These are phyloP conservation scores for Plasmodium ovale DNA, from an alignment of 169 alveolate genomes.

Conservation along the genomic window DNA sequence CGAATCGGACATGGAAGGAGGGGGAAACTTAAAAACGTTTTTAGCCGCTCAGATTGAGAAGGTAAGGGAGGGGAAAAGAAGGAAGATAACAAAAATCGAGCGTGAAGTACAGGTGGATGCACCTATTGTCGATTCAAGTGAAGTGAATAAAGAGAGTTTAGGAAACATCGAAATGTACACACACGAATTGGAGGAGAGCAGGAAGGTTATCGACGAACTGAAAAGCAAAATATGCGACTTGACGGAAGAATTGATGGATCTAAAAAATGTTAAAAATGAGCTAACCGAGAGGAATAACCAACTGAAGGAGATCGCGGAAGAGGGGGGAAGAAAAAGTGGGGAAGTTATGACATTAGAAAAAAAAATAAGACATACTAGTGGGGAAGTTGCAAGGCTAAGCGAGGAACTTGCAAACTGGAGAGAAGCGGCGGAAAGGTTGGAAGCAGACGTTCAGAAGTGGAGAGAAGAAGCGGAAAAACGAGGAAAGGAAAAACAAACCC, in stretches of 20 bases:
- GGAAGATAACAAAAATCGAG: slow-evolving; percentile 7
- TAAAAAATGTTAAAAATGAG: slow-evolving; percentile 53
- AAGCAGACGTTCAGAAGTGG: neutral
- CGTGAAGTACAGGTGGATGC: no score
- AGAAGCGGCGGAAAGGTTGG: neutral
- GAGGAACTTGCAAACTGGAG: slow-evolving; percentile 11
- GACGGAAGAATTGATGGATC: slow-evolving; percentile 32
- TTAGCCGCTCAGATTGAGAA: slow-evolving; percentile 13
- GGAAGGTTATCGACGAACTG: slow-evolving; percentile 21
- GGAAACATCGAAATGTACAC: neutral
- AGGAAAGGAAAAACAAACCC: neutral
- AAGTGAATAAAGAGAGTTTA: neutral
- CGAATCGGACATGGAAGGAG: slow-evolving; percentile 33
- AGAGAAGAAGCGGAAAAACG: slow-evolving; percentile 1
- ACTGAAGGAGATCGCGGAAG: slow-evolving; percentile 5
- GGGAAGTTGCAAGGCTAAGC: slow-evolving; percentile 4
- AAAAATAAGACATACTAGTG: neutral
- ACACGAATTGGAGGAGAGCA: slow-evolving; percentile 12
- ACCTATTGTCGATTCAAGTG: no score
- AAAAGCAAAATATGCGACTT: slow-evolving; percentile 27
- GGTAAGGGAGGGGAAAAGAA: slow-evolving; percentile 16
- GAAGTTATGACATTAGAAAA: no score
- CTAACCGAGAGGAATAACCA: slow-evolving; percentile 14
- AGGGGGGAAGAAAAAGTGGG: neutral
- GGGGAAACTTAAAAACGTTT: slow-evolving; percentile 26